Conservation (phyloP, 2,329 filamentous ascomycete species). For the Monilinia fructigena region DNA sequence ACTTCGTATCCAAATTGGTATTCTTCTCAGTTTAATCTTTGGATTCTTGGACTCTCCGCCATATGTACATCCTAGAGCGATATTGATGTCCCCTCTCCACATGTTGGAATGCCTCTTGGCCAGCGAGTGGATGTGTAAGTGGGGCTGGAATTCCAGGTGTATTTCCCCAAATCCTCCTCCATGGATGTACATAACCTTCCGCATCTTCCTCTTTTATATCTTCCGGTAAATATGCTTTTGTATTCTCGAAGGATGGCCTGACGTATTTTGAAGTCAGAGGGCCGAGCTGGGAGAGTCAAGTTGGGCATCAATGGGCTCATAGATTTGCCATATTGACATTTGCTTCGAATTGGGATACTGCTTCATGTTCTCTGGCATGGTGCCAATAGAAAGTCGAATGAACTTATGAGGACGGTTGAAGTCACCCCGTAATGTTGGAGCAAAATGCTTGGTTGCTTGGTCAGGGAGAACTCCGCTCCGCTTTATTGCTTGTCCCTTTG, state of each 20-base stretch:
- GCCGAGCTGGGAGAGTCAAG: neutral
- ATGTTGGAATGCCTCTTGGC: neutral
- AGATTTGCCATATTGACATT: neutral
- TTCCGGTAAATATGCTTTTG: neutral
- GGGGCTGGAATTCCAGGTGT: fast-evolving
- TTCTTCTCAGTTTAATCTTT: too few relatives aligned
- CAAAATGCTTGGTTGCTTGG: neutral
- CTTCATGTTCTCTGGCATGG: neutral
- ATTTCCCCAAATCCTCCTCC: neutral
- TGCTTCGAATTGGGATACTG: neutral
- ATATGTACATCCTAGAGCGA: conserved; percentile 1
- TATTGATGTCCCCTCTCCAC: neutral
- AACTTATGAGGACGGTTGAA: conserved; percentile 7
- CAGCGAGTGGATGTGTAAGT: neutral
- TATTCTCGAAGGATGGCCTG: neutral
- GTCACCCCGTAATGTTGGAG: neutral
- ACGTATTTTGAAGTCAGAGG: conserved; percentile 1
- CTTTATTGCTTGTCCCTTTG: neutral
- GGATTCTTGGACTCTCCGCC: neutral
- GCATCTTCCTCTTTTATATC: neutral
- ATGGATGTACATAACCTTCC: neutral
- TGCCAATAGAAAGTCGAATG: neutral
- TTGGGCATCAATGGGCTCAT: conserved; percentile 18
- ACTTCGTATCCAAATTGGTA: neutral
- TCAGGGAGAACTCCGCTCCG: fast-evolving